These are phyloP conservation scores for Sporothrix humicola DNA, from an alignment of 2,329 filamentous ascomycete genomes.

Conservation along the genomic window DNA sequence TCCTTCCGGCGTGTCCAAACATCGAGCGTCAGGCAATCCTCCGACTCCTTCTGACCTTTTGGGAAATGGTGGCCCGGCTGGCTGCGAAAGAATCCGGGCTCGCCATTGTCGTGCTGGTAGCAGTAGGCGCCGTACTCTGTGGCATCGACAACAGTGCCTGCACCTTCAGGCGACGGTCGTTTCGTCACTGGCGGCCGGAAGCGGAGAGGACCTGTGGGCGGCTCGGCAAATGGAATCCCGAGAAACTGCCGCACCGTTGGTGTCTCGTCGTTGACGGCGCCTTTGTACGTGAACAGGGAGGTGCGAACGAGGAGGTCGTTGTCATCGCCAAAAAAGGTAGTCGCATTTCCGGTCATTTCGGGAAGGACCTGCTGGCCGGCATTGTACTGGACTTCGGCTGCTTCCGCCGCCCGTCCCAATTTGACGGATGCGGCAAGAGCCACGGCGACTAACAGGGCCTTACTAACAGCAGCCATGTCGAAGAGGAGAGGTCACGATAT, in stretches of 20 bases:
- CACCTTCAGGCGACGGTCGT: neutral
- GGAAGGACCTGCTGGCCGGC: neutral
- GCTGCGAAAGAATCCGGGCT: neutral
- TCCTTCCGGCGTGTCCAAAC: neutral
- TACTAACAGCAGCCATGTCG: neutral
- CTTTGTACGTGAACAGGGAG: neutral
- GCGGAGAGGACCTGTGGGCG: conserved; percentile 40
- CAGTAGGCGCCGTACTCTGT: neutral
- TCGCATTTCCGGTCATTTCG: neutral
- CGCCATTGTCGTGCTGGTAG: conserved; percentile 22
- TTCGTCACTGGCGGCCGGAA: conserved; percentile 40
- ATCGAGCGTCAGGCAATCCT: conserved; percentile 24
- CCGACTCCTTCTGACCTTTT: neutral
- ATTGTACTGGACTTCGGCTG: neutral
- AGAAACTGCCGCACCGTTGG: conserved; percentile 42
- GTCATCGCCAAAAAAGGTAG: neutral
- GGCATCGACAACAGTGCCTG: neutral
- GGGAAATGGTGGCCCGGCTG: neutral
- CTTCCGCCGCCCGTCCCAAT: neutral
- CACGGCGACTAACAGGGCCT: neutral
- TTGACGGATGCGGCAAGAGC: neutral
- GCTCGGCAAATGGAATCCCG: conserved; percentile 44
- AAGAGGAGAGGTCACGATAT: neutral
- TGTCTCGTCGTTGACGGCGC: conserved; percentile 15
- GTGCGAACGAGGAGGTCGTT: conserved; percentile 6